Evolutionary conservation across 164 flowering plant genomes (phyloP), one percentile per base, ranked within the genome.

Genomic region (Warburgia ugandensis): DNA sequence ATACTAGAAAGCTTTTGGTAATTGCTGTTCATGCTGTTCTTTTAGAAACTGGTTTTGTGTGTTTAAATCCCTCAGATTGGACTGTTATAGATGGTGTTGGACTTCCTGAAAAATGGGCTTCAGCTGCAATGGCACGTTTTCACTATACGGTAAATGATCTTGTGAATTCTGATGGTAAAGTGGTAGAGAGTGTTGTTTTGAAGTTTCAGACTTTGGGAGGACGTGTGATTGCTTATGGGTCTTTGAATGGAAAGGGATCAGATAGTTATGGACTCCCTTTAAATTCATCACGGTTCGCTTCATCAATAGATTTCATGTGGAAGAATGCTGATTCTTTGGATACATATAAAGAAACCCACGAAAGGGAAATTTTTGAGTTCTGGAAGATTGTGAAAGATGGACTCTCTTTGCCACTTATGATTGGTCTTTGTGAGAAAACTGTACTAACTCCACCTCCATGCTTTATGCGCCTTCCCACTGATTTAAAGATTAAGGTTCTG

Each of bases 361-460:
- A 74, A 20, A 65, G 37, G 16, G 70, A 56, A 37, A 60, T 81
- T 33, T 86, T 77, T 66, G 79, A 73, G 21, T 81, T 92, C 42
- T 84, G 95, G 95, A 86, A 74, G 68, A 67, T 50, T 19, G 80
- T 84, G 30, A 92, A 88, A 62, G 99, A 82, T 64, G 70, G 68
- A 40, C 72, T 92, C 47, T 80, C 79, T 6, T 62, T 82, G 65
- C 97, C 99, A 0, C 68, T 92, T 28, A 64, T 80, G 27, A 77
- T 79, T 3, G 83, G 81, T 67, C 71, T 92, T 19, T 84, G 87
- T 58, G 81, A 78, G 10, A 67, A 56, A 44, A 53, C 70, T 39
- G 86, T 86, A 8, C 63, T 86, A 40, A 42, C 11, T 6, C 71
- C 64, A 21, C 97, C 95, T 0, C 66, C 89, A 0, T 81, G 94